phyloP scores from a whole-genome alignment of 371 early-diverging fungal species.

The Batrachochytrium dendrobatidis region DNA sequence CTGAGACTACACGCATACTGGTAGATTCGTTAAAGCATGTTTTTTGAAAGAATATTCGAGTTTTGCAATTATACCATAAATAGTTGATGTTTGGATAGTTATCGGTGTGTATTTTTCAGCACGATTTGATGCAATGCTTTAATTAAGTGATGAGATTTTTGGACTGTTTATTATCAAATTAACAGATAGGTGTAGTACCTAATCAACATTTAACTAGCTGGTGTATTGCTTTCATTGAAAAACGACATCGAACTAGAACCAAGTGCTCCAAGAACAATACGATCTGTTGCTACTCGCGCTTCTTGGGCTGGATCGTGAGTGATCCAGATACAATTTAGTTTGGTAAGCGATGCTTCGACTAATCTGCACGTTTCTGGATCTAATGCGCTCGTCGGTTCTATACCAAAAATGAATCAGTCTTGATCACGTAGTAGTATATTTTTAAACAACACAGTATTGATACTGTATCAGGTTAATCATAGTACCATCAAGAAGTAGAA shows the following conservation, averaged over 20 bases:
- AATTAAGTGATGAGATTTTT: too few relatives aligned
- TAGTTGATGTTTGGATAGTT: conserved; percentile 13
- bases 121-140: too few relatives aligned
- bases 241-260: too few relatives aligned
- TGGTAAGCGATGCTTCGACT: conserved; percentile 62
- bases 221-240: too few relatives aligned
- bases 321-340: conserved; percentile 66
- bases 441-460: neutral
- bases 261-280: conserved; percentile 14
- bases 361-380: conserved; percentile 63
- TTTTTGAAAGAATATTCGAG: conserved; percentile 39
- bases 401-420: neutral
- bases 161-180: too few relatives aligned
- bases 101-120: too few relatives aligned
- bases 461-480: neutral
- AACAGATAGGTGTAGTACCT: too few relatives aligned
- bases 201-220: too few relatives aligned
- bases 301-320: conserved; percentile 73
- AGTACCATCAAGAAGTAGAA: conserved; percentile 75
- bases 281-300: conserved; percentile 50
- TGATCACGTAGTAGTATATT: neutral
- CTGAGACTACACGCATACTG: conserved; percentile 38
- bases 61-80: conserved; percentile 50
- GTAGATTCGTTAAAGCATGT: conserved; percentile 34
- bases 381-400: conserved; percentile 81